phyloP scores from a whole-genome alignment of 805 yeast species.

The Ascoidea tarda region DNA sequence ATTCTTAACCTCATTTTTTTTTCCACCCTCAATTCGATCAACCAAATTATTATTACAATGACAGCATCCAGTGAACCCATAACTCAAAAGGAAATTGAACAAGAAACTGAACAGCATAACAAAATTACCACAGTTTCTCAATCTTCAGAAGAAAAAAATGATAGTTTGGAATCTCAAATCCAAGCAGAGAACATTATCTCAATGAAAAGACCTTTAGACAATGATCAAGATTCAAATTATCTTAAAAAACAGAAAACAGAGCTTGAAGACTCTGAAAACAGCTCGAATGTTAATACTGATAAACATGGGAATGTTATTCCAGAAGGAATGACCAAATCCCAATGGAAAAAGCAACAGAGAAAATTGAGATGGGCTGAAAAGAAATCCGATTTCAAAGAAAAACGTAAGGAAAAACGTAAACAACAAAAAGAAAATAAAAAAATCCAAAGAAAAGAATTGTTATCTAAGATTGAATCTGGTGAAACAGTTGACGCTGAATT shows the following conservation, averaged over 20 bases:
- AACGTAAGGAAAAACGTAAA: slow-evolving; percentile 41
- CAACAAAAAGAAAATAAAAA: slow-evolving; percentile 26
- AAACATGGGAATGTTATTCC: slow-evolving; percentile 29
- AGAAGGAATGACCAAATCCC: slow-evolving; percentile 76
- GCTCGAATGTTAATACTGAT: neutral
- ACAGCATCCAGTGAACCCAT: too few species aligned
- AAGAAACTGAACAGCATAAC: too few species aligned
- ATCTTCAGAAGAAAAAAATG: too few species aligned
- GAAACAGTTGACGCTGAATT: slow-evolving; percentile 21
- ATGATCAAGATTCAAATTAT: too few species aligned
- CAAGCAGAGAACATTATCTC: too few species aligned
- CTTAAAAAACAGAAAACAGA: slow-evolving; percentile 36
- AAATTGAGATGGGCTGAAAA: slow-evolving; percentile 44
- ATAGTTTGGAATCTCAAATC: too few species aligned
- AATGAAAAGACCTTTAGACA: too few species aligned
- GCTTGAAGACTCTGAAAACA: slow-evolving; percentile 23
- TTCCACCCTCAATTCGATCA: too few species aligned
- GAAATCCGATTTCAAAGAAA: slow-evolving; percentile 43
- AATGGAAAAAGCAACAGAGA: slow-evolving; percentile 65
- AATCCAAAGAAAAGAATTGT: slow-evolving; percentile 20
- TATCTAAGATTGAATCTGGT: slow-evolving; percentile 23
- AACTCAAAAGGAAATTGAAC: too few species aligned
- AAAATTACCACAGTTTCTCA: too few species aligned
- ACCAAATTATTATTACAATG: too few species aligned
- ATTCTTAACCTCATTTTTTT: too few species aligned